phyloP scores from a whole-genome alignment of 257 asterid species.

The Salvia hispanica region DNA sequence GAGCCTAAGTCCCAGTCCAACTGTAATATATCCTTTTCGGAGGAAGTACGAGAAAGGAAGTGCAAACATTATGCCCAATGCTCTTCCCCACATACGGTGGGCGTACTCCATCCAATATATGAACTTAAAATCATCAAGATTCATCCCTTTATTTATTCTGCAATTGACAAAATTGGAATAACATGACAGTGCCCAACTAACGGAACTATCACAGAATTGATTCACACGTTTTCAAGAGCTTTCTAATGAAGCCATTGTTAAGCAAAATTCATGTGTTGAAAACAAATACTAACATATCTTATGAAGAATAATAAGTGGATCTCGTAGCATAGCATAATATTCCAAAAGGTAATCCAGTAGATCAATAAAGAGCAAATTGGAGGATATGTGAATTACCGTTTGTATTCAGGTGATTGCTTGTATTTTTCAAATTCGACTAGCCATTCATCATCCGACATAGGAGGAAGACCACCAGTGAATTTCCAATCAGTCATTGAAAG shows the following conservation, averaged over 20 bases:
- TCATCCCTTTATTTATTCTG: slow-evolving; percentile 91
- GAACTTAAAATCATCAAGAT: slow-evolving; percentile 85
- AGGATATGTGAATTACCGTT: slow-evolving; percentile 52
- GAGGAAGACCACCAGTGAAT: slow-evolving; percentile 91
- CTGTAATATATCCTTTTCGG: slow-evolving; percentile 87
- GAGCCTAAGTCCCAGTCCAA: slow-evolving; percentile 71
- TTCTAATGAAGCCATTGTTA: not conserved
- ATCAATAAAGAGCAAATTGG: slow-evolving; percentile 14
- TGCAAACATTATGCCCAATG: slow-evolving; percentile 91
- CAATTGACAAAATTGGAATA: slow-evolving; percentile 21
- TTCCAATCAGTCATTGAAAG: slow-evolving; percentile 99
- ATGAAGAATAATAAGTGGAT: not conserved
- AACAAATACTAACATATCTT: not conserved
- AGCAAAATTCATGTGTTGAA: slow-evolving; percentile 8
- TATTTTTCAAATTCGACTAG: slow-evolving; percentile 80
- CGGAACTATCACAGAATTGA: not conserved
- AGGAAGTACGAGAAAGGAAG: slow-evolving; percentile 91
- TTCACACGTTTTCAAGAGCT: slow-evolving; percentile 15
- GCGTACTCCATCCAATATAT: slow-evolving; percentile 99
- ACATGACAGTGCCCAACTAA: slow-evolving; percentile 11
- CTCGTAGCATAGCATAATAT: not conserved
- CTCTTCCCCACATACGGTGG: slow-evolving; percentile 99
- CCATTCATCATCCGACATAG: slow-evolving; percentile 87
- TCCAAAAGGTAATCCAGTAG: slow-evolving; percentile 9
- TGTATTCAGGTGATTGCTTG: slow-evolving; percentile 90